A percentile compares a stretch with the other conserved stretches of the same genome.
Conservation (phyloP, 2,329 filamentous ascomycete species). For the Metarhizium sp. region DNA sequence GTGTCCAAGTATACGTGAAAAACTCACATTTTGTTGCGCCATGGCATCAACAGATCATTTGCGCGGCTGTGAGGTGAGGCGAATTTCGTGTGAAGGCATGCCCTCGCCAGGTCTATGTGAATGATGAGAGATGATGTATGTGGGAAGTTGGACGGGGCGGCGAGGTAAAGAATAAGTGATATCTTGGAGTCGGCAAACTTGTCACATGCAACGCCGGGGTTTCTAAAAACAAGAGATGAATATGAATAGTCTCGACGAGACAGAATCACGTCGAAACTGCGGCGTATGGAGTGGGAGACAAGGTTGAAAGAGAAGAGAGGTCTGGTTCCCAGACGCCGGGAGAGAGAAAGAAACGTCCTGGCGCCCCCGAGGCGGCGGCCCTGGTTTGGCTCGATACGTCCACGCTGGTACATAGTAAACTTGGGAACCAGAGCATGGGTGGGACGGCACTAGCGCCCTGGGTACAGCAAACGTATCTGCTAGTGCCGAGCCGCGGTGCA, state of each 20-base stretch:
- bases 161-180: not conserved
- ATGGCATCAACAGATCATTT: constrained; percentile 27
- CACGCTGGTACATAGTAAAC: constrained; percentile 15
- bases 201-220: not conserved
- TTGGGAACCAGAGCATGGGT: constrained; percentile 20
- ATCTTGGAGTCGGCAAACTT: not conserved
- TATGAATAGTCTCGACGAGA: constrained; percentile 14
- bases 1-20: too few species aligned
- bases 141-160: not conserved
- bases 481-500: constrained; percentile 10
- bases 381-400: constrained; percentile 24
- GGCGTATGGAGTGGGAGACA: constrained; percentile 19
- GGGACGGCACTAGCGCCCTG: constrained; percentile 23
- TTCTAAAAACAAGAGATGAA: not conserved
- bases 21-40: constrained; percentile 30
- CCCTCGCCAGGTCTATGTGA: constrained; percentile 11
- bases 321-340: constrained; percentile 25
- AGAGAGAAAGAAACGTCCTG: constrained; percentile 29
- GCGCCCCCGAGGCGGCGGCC: constrained; percentile 26
- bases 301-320: constrained; percentile 24
- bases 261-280: constrained; percentile 16
- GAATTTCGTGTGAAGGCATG: constrained; percentile 18
- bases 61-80: constrained; percentile 23
- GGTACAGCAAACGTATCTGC: constrained; percentile 17
- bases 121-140: constrained; percentile 5